Base-by-base conservation (phyloP, 495 filamentous ascomycete genomes). In the Penicillium robsamsonii region DNA sequence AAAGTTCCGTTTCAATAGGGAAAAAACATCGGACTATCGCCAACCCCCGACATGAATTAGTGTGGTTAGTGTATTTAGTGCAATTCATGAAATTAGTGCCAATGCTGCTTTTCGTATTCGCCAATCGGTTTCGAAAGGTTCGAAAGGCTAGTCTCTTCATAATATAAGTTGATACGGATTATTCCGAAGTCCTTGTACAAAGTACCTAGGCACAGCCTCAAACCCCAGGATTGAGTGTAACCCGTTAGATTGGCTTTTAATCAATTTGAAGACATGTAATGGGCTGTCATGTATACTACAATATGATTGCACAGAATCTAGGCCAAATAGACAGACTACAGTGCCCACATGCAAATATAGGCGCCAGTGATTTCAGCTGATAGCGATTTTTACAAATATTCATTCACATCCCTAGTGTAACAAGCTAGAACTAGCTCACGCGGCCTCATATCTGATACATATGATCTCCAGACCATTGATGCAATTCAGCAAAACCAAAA, bases 381-480 rank as follows among this genome's bases (percentile, higher is more conserved):
- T 17, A 29, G 20, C 33, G 24, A 51, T 51, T 51, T 51, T 22
- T 51, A 51, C 48, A 51, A 11, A 15, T 37, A 27, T 40, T 41
- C 11, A 4, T 30, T 31, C 29, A 37, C 3, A 37, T 49, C 46
- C 22, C 24, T 41, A 51, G 35, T 41, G 35, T 51, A 51, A 51
- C 33, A 51, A 8, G 48, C 48, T 27, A 18, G 11, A 51, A 38
- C 48, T 51, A 38, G n/a, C 31, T 37, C 20, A n/a, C 35, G 9
- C 35, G 4, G 35, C 48, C 35, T 29, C 15, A 38, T 20, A 51
- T 51, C 15, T 25, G 35, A 41, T 41, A 60, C 47, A 56, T 50
- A 57, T 60, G 55, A 70, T 71, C 71, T 60, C 55, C 64, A 52
- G 63, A 61, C 58, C 53, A 59, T 58, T 44, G 58, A 67, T 69